These are phyloP conservation scores for Linnemannia zychae DNA, from an alignment of 192 early-diverging fungal species.

Conservation along the genomic window DNA sequence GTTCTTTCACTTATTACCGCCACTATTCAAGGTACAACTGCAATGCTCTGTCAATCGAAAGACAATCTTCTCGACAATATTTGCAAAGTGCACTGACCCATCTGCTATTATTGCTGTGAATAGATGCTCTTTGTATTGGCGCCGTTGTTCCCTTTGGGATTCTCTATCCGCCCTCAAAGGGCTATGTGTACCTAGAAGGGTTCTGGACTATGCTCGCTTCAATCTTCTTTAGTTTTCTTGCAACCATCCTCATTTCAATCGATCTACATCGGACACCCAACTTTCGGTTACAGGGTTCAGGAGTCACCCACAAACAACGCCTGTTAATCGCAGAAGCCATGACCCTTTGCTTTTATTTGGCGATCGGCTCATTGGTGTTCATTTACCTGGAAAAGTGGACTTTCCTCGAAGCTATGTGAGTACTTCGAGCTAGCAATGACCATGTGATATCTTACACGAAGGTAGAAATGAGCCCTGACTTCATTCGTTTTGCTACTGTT, in stretches of 20 bases:
- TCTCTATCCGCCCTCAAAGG: constrained; percentile 25
- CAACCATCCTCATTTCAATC: constrained; percentile 36
- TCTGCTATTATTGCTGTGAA: no score
- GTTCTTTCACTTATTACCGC: constrained; percentile 27
- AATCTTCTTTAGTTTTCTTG: constrained; percentile 24
- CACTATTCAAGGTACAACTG: constrained; percentile 26
- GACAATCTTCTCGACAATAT: background rate
- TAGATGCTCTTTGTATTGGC: constrained; percentile 37
- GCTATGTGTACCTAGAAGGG: constrained; percentile 33
- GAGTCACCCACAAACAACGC: constrained; percentile 48
- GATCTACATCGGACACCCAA: constrained; percentile 38
- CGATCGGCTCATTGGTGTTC: constrained; percentile 38
- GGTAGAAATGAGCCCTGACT: background rate
- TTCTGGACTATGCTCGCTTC: constrained; percentile 47
- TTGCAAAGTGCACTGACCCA: background rate
- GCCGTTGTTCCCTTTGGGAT: constrained; percentile 34
- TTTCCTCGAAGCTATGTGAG: constrained; percentile 34
- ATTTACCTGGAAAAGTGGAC: constrained; percentile 40
- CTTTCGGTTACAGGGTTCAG: constrained; percentile 37
- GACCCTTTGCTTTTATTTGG: constrained; percentile 42
- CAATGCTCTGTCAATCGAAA: no score
- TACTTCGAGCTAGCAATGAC: background rate
- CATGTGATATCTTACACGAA: background rate
- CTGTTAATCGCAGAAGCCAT: constrained; percentile 45
- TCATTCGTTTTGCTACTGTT: background rate